Evolutionary conservation across 805 yeast genomes (phyloP).

Genomic region (Jamesozyma spencerorum): DNA sequence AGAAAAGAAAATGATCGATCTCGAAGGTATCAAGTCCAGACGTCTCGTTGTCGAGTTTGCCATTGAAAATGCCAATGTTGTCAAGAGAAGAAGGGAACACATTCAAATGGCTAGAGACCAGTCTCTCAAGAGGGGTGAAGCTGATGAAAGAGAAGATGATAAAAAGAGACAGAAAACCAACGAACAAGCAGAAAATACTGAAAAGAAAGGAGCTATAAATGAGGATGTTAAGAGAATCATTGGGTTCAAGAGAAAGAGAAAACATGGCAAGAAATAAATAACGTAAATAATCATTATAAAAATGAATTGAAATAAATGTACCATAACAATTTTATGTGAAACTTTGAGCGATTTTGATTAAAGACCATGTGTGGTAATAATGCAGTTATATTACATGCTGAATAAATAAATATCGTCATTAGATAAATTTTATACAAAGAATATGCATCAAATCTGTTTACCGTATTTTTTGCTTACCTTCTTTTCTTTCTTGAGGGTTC

Average conservation of each 20-base stretch:
- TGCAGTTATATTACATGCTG: too few species aligned
- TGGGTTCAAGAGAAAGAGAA: slow-evolving; percentile 58
- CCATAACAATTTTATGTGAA: background rate
- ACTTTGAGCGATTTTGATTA: too few species aligned
- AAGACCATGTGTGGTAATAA: too few species aligned
- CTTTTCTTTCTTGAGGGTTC: slow-evolving; percentile 27
- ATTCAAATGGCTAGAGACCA: slow-evolving; percentile 35
- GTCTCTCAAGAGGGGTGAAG: slow-evolving; percentile 24
- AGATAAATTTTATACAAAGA: background rate
- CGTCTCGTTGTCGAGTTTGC: slow-evolving; percentile 91
- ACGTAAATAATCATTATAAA: background rate
- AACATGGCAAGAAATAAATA: slow-evolving; percentile 36
- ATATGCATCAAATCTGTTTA: background rate
- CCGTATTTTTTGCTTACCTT: slow-evolving; percentile 9
- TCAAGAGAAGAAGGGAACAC: slow-evolving; percentile 78
- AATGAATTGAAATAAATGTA: background rate
- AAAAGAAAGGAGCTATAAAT: slow-evolving; percentile 32
- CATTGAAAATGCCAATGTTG: slow-evolving; percentile 87
- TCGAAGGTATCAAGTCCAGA: slow-evolving; percentile 53
- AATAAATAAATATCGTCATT: too few species aligned
- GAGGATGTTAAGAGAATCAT: slow-evolving; percentile 55
- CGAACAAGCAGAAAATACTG: slow-evolving; percentile 12
- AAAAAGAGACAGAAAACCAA: slow-evolving; percentile 14
- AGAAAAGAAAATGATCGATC: slow-evolving; percentile 45
- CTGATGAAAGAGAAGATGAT: slow-evolving; percentile 12